Evolutionary conservation across 495 filamentous ascomycete species (phyloP), one percentile per base, ranked within the genome.

Genomic region (Paragyromitra xinjiangensis): DNA sequence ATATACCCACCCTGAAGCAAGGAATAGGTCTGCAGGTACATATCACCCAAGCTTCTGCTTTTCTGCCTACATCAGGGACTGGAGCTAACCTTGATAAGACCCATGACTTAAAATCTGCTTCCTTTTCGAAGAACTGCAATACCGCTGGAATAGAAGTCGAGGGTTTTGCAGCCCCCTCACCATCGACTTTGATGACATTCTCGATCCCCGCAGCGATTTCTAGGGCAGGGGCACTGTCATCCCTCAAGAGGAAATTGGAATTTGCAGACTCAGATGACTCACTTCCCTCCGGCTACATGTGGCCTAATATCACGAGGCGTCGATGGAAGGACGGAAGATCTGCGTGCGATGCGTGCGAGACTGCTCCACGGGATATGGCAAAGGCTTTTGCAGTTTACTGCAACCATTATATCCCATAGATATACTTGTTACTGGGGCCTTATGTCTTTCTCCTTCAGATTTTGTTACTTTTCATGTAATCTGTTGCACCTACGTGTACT

Each of bases 301-400:
- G 53, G 53, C 22, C 51, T 26, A 0, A 7, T 2, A 26, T 56
- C 53, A 56, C 48, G 16, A 16, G 5, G 48, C 48, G 48, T 3
- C 8, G 26, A 29, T 3, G 11, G 53, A 56, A 8, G 19, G 53
- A 56, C 6, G 53, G 22, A 0, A 29, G 24, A 26, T 29, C 22
- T 26, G 9, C 53, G 11, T 56, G 53, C 22, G 53, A 56, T 56
- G 19, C 19, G 19, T 56, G 22, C 11, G 48, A 51, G 19, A 6
- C 12, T 16, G 48, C 48, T n/a, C 48, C 48, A 5, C 19, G 12
- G 8, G 53, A 56, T 29, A 26, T 56, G 22, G 4, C 19, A 12
- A 56, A 56, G 24, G 53, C 24, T 56, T 56, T 56, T 12, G 53
- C 53, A 24, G 53, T 56, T 56, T 56, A 56, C 12, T 55, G 51